Percentiles rank a stretch among this genome's conserved stretches.
Conservation (phyloP, 2,329 filamentous ascomycete species). For the Phoma sp. region DNA sequence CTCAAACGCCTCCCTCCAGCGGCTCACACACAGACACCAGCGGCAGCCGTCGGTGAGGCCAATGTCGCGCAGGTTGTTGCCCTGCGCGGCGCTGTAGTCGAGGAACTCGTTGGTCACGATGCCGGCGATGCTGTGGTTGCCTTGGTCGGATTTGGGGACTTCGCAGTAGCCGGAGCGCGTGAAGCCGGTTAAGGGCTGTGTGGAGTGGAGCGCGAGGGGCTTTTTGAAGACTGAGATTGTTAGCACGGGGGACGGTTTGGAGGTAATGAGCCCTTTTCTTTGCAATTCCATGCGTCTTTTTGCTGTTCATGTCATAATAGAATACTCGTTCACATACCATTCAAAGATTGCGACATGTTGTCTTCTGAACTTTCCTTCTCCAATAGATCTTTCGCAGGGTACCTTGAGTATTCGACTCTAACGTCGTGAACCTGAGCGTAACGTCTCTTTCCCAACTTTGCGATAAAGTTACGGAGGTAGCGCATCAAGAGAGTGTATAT, state of each 20-base stretch:
- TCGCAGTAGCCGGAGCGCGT: conserved; percentile 68
- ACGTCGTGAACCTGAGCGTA: conserved; percentile 44
- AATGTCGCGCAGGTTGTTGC: conserved; percentile 63
- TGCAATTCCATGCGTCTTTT: no score
- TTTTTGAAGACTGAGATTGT: conserved; percentile 60
- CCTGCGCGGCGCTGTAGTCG: conserved; percentile 64
- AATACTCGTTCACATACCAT: conserved; percentile 5
- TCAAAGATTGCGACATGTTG: conserved; percentile 12
- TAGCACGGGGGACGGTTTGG: neutral
- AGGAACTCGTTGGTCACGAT: conserved; percentile 67
- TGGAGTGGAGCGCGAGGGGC: conserved; percentile 64
- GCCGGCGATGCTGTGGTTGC: conserved; percentile 66
- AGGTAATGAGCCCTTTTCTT: no score
- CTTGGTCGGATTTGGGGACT: conserved; percentile 59
- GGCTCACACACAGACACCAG: conserved; percentile 67
- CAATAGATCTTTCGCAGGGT: conserved; percentile 11
- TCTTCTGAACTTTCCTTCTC: conserved; percentile 2
- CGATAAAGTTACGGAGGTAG: conserved; percentile 18
- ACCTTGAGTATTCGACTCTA: conserved; percentile 17
- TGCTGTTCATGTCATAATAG: no score
- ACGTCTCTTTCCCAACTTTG: conserved; percentile 19
- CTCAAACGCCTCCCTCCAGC: conserved; percentile 67
- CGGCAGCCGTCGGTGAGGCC: conserved; percentile 65
- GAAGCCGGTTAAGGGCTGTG: conserved; percentile 66
- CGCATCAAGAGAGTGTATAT: conserved; percentile 17